Base-by-base conservation (phyloP, 2,329 filamentous ascomycete species). In the Bipolaris victoriae region DNA sequence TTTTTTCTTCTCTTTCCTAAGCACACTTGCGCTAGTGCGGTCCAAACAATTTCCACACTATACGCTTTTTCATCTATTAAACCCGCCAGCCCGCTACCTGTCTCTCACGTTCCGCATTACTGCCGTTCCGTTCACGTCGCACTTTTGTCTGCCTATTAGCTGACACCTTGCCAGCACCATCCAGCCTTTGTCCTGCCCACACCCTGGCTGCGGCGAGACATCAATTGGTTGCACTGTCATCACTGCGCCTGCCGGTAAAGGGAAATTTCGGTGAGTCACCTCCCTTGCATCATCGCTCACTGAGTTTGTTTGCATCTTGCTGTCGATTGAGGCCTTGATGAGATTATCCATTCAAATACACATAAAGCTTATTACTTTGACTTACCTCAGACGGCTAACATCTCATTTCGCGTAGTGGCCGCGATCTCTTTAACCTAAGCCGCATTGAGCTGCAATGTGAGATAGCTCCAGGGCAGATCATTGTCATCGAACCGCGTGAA, bases 371-470 rank as follows among this genome's bases (percentile, higher is more conserved):
- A 11, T 16, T 26, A 11, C 33, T 22, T 35, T 29, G 15, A 29
- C 22, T 41, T 22, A 20, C 53, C 31, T 52, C 29, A 39, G 29
- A 46, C 39, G 46, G 52, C 58, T 58, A 52, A 65, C 50, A 10
- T 47, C 36, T 33, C 13, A 16, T 31, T 36, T 45, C 33, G 6
- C 51, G 37, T 58, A 78, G 77, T 45, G 66, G 63, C 52, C 71
- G 76, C 49, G 71, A 77, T 37, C 71, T 78, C 51, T 77, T 77
- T 64, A 77, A 77, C 55, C 63, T 78, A n/a, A 60, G 71, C 48
- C 69, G 69, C 58, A 75, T 78, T 61, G 65, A 75, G 54, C 60
- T 78, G 68, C 70, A 66, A 73, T 77, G 72, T 68, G 66, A 77
- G 47, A 36, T 53, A 44, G 60, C 65, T n/a, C 61, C 63, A 47